Conservation (phyloP, 1,139 yeast genomes). For the Taphrina betulina region DNA sequence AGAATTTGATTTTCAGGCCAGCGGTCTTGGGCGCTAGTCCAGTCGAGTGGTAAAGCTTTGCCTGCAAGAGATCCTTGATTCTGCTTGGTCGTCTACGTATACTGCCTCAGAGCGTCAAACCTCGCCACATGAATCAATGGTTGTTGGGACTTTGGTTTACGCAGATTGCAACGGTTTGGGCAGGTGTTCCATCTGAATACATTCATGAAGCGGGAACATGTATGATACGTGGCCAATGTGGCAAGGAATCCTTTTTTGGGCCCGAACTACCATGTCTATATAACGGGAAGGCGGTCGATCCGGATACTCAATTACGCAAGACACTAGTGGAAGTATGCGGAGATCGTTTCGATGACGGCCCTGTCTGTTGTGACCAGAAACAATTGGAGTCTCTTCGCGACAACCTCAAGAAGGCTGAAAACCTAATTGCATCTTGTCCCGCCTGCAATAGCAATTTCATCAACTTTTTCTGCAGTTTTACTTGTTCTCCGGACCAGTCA, state of each 20-base stretch:
- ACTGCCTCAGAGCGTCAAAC: no score
- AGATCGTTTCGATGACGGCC: constrained; percentile 53
- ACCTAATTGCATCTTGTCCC: constrained; percentile 85
- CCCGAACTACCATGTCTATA: constrained; percentile 74
- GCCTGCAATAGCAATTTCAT: constrained; percentile 87
- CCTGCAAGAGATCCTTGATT: no score
- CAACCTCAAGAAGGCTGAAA: constrained; percentile 71
- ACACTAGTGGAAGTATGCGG: constrained; percentile 70
- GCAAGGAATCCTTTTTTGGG: constrained; percentile 78
- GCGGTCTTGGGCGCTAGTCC: no score
- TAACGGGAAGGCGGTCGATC: constrained; percentile 51
- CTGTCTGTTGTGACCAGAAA: constrained; percentile 56
- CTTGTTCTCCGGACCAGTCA: constrained; percentile 85
- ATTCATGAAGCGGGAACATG: constrained; percentile 24
- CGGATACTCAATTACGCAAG: constrained; percentile 51
- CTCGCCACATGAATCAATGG: no score
- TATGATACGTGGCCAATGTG: constrained; percentile 52
- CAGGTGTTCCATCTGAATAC: no score
- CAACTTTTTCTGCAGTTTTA: constrained; percentile 80
- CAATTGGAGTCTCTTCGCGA: constrained; percentile 51
- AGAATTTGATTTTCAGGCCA: no score
- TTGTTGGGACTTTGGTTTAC: no score
- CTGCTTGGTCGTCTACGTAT: no score
- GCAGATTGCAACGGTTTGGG: no score
- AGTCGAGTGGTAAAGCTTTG: no score